Conservation (phyloP, 768 basidiomycete genomes). For the Panaeolus cyanescens region DNA sequence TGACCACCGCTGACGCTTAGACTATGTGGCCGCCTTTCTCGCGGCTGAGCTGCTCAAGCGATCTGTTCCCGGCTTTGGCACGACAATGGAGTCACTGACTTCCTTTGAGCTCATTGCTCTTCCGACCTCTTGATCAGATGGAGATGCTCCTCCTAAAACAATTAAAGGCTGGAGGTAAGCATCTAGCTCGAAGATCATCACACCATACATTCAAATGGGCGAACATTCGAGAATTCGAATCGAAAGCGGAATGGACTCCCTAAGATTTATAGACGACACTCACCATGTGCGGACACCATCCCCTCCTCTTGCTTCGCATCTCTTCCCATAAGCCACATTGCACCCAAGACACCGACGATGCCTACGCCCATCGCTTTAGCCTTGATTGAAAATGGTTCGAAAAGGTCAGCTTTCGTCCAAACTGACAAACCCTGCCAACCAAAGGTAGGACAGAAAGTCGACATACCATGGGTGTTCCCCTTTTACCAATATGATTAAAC, state of each 20-base stretch:
- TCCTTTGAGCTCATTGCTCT: neutral
- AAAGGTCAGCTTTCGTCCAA: neutral
- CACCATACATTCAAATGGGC: too few species aligned
- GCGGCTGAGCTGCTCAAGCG: neutral
- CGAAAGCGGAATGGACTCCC: too few species aligned
- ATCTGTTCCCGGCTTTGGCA: neutral
- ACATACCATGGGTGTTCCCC: conserved; percentile 23
- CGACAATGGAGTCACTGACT: neutral
- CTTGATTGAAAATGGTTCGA: conserved; percentile 17
- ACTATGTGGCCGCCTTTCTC: neutral
- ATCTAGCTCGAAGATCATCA: too few species aligned
- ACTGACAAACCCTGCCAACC: neutral
- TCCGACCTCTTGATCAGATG: neutral
- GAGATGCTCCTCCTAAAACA: neutral
- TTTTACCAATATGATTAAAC: conserved; percentile 11
- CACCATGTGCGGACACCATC: conserved; percentile 31
- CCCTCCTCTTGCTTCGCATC: conserved; percentile 37
- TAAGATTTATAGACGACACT: conserved; percentile 9
- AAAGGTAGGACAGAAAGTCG: neutral
- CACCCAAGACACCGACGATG: conserved; percentile 28
- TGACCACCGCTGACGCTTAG: too few species aligned
- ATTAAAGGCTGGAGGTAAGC: neutral
- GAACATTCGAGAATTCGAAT: too few species aligned
- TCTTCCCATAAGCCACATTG: conserved; percentile 31
- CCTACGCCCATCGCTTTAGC: conserved; percentile 30